phyloP scores from a whole-genome alignment of 257 asterid species.

The Mentha longifolia region DNA sequence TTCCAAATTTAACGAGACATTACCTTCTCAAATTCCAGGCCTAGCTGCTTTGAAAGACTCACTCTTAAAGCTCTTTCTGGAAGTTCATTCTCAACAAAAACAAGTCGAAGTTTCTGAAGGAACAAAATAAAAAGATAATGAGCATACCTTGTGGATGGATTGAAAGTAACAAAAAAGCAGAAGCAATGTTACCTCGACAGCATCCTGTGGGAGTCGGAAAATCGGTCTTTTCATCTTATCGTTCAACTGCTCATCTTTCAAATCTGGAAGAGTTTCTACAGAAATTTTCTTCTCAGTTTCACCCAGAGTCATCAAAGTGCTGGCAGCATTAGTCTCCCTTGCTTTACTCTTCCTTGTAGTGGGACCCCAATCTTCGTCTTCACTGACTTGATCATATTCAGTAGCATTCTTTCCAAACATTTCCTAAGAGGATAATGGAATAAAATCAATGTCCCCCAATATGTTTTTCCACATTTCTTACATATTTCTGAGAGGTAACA shows the following conservation, averaged over 20 bases:
- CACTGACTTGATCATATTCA: conserved; percentile 73
- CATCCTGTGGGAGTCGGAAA: conserved; percentile 74
- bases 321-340: conserved; percentile 76
- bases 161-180: conserved; percentile 12
- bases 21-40: conserved; percentile 88
- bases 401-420: conserved; percentile 81
- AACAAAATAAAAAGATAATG: conserved; percentile 36
- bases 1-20: conserved; percentile 33
- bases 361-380: conserved; percentile 99
- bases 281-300: conserved; percentile 51
- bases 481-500: conserved; percentile 17
- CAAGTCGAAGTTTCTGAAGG: conserved; percentile 83
- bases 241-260: conserved; percentile 36
- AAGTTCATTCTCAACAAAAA: conserved; percentile 91
- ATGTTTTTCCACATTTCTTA: conserved; percentile 18
- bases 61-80: conserved; percentile 75
- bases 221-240: conserved; percentile 59
- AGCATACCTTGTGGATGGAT: conserved; percentile 20
- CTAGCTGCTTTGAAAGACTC: conserved; percentile 74
- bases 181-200: conserved; percentile 69
- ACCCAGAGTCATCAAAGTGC: conserved; percentile 54
- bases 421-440: conserved; percentile 60
- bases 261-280: conserved; percentile 42
- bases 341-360: conserved; percentile 59
- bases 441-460: conserved; percentile 22